These are phyloP conservation scores for Amoeboaphelidium protococcarum DNA, from an alignment of 371 early-diverging fungal genomes.

Conservation along the genomic window DNA sequence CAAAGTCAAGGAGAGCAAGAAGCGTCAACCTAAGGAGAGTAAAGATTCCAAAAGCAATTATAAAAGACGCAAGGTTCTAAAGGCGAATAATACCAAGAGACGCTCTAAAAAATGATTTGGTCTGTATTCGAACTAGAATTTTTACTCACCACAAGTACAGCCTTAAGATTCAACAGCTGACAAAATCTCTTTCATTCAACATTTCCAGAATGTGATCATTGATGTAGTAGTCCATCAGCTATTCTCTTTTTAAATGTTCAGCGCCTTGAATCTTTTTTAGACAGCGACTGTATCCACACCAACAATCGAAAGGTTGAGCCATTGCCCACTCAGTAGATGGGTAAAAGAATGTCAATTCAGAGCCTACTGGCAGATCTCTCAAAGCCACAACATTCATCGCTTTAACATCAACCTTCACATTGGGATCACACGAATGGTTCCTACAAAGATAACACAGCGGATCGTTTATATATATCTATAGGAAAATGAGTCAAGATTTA, in stretches of 20 bases:
- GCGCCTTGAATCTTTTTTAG: slow-evolving; percentile 32
- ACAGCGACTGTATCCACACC: slow-evolving; percentile 35
- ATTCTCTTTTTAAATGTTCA: slow-evolving; percentile 14
- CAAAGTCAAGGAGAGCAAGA: too few relatives aligned
- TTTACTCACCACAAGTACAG: too few relatives aligned
- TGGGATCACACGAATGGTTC: slow-evolving; percentile 29
- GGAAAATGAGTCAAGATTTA: too few relatives aligned
- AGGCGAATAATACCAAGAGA: too few relatives aligned
- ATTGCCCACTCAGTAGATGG: slow-evolving; percentile 63
- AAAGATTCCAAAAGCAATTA: too few relatives aligned
- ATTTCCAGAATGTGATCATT: not conserved
- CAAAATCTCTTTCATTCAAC: not conserved
- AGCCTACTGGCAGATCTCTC: slow-evolving; percentile 23
- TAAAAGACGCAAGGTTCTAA: too few relatives aligned
- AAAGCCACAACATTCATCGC: slow-evolving; percentile 21
- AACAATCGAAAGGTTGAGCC: slow-evolving; percentile 55
- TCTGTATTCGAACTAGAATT: too few relatives aligned
- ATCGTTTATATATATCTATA: too few relatives aligned
- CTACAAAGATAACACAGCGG: too few relatives aligned
- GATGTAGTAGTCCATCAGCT: not conserved
- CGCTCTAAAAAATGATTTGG: too few relatives aligned
- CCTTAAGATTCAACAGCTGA: not conserved
- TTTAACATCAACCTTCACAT: slow-evolving; percentile 25
- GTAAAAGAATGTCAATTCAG: slow-evolving; percentile 51
- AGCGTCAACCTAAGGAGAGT: too few relatives aligned